Conservation (phyloP, 352 stramenopile genomes). For the Phytopythium helicoides region DNA sequence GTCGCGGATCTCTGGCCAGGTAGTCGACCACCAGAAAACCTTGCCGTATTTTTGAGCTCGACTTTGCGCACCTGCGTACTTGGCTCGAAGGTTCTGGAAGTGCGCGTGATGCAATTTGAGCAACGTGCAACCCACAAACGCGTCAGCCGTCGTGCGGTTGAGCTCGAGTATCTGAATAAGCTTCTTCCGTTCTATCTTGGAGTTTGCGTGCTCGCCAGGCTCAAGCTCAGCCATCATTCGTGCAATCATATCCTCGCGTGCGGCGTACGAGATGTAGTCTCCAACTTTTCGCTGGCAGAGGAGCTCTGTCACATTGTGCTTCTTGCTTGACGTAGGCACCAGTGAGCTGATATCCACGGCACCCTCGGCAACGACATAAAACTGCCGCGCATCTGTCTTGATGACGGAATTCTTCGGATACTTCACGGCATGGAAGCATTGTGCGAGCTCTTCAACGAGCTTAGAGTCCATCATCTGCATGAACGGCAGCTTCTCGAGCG, state of each 20-base stretch:
- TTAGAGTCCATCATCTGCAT: constrained; percentile 65
- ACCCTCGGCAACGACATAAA: constrained; percentile 55
- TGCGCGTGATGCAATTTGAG: constrained; percentile 54
- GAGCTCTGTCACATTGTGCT: constrained; percentile 51
- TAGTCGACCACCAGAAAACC: constrained; percentile 36
- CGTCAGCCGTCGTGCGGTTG: constrained; percentile 53
- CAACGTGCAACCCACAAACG: constrained; percentile 49
- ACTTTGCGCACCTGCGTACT: constrained; percentile 18
- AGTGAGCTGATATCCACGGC: constrained; percentile 58
- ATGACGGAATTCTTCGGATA: constrained; percentile 45
- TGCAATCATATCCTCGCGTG: constrained; percentile 40
- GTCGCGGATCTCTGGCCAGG: constrained; percentile 10
- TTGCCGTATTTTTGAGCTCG: constrained; percentile 44
- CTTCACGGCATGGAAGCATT: constrained; percentile 53
- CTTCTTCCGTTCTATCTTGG: constrained; percentile 40
- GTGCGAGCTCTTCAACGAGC: constrained; percentile 42
- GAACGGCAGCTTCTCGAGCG: constrained; percentile 55
- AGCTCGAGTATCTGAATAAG: constrained; percentile 56
- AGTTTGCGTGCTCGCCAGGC: constrained; percentile 10
- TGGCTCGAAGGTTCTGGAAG: constrained; percentile 39
- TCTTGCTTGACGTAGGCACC: constrained; percentile 32
- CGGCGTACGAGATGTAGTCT: constrained; percentile 60
- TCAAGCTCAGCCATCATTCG: constrained; percentile 35
- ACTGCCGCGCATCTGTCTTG: constrained; percentile 47
- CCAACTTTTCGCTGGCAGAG: constrained; percentile 53